phyloP scores from a whole-genome alignment of 305 asterid genomes.

The Ilex paraguariensis region DNA sequence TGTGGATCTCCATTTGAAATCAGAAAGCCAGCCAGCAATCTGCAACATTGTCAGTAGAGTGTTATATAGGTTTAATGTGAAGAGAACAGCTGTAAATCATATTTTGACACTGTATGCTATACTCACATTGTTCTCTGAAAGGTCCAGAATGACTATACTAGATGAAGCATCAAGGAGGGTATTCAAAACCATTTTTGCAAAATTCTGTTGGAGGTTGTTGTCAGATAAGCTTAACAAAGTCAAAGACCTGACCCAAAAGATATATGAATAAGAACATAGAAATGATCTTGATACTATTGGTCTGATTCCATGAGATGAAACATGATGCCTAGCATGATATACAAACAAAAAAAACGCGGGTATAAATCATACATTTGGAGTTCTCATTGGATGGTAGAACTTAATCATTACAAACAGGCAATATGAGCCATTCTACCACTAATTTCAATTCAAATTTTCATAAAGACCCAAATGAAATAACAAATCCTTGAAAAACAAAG shows the following conservation, averaged over 20 bases:
- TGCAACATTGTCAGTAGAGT: conserved; percentile 28
- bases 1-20: conserved; percentile 45
- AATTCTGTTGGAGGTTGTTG: conserved; percentile 48
- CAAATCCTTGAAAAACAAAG: no score
- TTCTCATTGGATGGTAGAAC: no score
- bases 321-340: no score
- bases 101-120: conserved; percentile 9
- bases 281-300: no score
- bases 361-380: no score
- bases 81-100: conserved; percentile 4
- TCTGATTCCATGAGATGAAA: no score
- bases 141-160: conserved; percentile 58
- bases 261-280: conserved; percentile 8
- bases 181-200: conserved; percentile 53
- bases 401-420: no score
- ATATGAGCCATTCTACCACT: no score
- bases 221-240: conserved; percentile 62
- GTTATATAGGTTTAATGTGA: conserved; percentile 5
- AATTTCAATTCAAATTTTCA: no score
- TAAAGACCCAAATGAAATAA: no score
- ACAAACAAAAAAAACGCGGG: no score
- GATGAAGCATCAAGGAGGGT: conserved; percentile 64
- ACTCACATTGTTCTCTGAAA: conserved; percentile 89
- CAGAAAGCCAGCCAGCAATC: conserved; percentile 80
- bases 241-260: conserved; percentile 46